Conservation (phyloP, 768 basidiomycete species). For the Chiua virens region DNA sequence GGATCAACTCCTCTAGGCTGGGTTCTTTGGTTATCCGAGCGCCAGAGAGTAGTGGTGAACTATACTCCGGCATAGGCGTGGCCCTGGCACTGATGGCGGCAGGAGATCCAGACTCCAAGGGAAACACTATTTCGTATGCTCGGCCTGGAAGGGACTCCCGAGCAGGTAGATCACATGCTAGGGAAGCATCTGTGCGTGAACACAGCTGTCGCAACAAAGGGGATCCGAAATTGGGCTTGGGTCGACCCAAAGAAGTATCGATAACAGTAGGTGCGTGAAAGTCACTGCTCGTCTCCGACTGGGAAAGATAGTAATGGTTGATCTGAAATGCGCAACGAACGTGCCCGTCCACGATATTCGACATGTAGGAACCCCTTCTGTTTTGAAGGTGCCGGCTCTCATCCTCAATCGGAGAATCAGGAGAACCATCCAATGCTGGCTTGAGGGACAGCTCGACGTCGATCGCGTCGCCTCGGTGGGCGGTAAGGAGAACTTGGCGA, state of each 20-base stretch:
- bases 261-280: conserved; percentile 3
- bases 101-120: conserved; percentile 59
- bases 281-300: conserved; percentile 18
- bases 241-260: conserved; percentile 24
- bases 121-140: conserved; percentile 65
- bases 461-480: conserved; percentile 75
- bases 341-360: conserved; percentile 34
- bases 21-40: conserved; percentile 66
- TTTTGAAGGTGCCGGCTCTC: conserved; percentile 23
- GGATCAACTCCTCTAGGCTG: conserved; percentile 69
- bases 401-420: conserved; percentile 25
- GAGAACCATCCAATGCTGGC: conserved; percentile 25
- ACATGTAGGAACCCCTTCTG: conserved; percentile 26
- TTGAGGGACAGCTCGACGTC: conserved; percentile 77
- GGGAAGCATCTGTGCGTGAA: conserved; percentile 53
- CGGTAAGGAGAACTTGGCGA: conserved; percentile 74
- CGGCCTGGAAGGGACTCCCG: conserved; percentile 46
- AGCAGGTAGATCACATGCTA: conserved; percentile 39
- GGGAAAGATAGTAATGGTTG: conserved; percentile 43
- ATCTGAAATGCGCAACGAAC: conserved; percentile 60
- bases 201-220: conserved; percentile 62
- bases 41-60: conserved; percentile 48
- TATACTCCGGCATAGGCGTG: conserved; percentile 45
- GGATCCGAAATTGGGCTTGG: conserved; percentile 44
- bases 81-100: conserved; percentile 41